phyloP scores from a whole-genome alignment of 163 green algal species.

The Scenedesmus sp. region DNA sequence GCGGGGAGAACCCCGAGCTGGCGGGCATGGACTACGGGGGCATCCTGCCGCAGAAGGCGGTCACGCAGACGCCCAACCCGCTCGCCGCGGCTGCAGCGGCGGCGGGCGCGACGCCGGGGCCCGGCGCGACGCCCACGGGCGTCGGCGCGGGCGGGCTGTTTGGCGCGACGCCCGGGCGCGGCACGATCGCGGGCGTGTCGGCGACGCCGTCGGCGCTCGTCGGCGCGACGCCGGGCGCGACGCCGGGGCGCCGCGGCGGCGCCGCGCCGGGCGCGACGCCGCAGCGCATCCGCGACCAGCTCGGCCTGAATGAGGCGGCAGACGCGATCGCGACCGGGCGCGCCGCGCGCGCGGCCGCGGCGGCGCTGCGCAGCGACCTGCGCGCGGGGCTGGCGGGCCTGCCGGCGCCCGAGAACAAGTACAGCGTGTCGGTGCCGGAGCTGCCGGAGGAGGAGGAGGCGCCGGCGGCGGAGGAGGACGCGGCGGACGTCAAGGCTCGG shows the following conservation, averaged over 20 bases:
- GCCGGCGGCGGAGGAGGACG: constrained; percentile 81
- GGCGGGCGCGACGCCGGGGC: constrained; percentile 44
- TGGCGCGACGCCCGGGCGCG: constrained; percentile 47
- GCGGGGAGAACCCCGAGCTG: constrained; percentile 86
- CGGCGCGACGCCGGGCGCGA: constrained; percentile 42
- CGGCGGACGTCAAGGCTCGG: constrained; percentile 75
- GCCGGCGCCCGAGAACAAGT: constrained; percentile 93
- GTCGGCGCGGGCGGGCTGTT: constrained; percentile 26
- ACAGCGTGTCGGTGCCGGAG: constrained; percentile 76
- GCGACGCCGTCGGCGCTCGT: constrained; percentile 47
- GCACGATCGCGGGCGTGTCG: constrained; percentile 29
- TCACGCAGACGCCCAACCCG: constrained; percentile 74
- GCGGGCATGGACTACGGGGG: constrained; percentile 83
- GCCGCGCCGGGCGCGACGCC: constrained; percentile 53
- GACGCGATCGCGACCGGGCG: constrained; percentile 17
- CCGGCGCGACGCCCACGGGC: not conserved
- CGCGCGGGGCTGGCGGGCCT: constrained; percentile 78
- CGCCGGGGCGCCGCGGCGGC: no score
- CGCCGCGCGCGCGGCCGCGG: constrained; percentile 28
- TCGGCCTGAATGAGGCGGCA: constrained; percentile 85
- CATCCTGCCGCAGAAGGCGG: constrained; percentile 66
- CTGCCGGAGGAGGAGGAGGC: constrained; percentile 58
- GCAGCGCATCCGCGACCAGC: constrained; percentile 74
- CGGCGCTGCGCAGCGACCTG: constrained; percentile 67
- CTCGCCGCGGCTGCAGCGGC: constrained; percentile 53